Percentiles rank a stretch among this genome's conserved stretches.
Conservation (phyloP, 164 flowering plant genomes). For the Aristolochia californica region DNA sequence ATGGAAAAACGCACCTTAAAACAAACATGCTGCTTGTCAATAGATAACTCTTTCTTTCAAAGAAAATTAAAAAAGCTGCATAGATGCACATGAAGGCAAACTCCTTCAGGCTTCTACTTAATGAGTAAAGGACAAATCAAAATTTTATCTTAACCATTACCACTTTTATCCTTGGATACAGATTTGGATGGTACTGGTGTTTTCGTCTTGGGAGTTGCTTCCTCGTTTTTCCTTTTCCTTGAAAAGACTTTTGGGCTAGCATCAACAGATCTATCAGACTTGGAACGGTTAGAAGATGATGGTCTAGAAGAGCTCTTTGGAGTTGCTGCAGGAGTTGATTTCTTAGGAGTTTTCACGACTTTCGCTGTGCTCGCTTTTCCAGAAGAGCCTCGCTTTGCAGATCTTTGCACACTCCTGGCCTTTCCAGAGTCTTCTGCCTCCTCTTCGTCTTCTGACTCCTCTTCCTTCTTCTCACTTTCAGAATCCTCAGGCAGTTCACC, state of each 20-base stretch:
- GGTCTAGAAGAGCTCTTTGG: conserved; percentile 30
- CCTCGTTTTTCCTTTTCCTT: conserved; percentile 49
- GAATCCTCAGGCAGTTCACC: conserved; percentile 49
- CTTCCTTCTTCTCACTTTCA: conserved; percentile 46
- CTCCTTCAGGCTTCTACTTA: too few species aligned
- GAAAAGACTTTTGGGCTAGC: conserved; percentile 45
- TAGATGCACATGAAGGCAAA: too few species aligned
- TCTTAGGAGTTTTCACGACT: conserved; percentile 13
- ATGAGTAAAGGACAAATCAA: neutral
- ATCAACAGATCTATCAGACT: conserved; percentile 32
- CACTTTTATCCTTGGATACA: conserved; percentile 42
- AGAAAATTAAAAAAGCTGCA: too few species aligned
- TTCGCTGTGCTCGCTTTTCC: conserved; percentile 34
- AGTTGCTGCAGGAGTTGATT: conserved; percentile 25
- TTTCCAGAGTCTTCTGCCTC: conserved; percentile 41
- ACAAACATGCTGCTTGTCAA: too few species aligned
- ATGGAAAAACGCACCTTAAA: too few species aligned
- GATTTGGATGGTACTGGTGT: conserved; percentile 33
- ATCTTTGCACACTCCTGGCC: conserved; percentile 13
- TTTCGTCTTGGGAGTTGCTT: conserved; percentile 28
- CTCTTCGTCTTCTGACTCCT: conserved; percentile 48
- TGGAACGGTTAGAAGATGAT: conserved; percentile 29
- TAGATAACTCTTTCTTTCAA: too few species aligned
- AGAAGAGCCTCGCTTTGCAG: conserved; percentile 35
- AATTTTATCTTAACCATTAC: conserved; percentile 11